phyloP scores from a whole-genome alignment of 305 asterid genomes.

The Vinca major region DNA sequence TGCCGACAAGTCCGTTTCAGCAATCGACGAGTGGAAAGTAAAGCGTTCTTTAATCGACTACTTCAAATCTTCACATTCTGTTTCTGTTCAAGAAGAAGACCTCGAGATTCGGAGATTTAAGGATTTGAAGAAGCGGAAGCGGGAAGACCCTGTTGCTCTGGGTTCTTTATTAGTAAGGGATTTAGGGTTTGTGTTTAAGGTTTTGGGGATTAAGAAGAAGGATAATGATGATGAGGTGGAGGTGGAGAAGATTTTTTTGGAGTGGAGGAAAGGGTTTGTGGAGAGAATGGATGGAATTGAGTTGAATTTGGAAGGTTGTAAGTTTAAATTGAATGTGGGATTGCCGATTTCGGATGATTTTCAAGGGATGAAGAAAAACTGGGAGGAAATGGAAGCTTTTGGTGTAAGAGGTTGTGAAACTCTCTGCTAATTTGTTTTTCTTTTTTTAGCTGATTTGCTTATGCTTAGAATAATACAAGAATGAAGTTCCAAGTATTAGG shows the following conservation, averaged over 20 bases:
- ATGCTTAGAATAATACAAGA: neutral
- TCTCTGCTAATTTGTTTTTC: neutral
- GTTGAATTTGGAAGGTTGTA: slow-evolving; percentile 67
- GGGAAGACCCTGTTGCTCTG: slow-evolving; percentile 78
- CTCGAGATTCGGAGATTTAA: slow-evolving; percentile 48
- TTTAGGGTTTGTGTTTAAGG: slow-evolving; percentile 51
- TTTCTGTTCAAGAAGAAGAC: slow-evolving; percentile 49
- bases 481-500: neutral
- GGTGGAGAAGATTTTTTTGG: slow-evolving; percentile 44
- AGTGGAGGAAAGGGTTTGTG: slow-evolving; percentile 62
- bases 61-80: slow-evolving; percentile 44
- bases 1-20: slow-evolving; percentile 66
- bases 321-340: slow-evolving; percentile 52
- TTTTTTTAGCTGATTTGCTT: neutral
- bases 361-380: slow-evolving; percentile 61
- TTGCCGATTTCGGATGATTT: slow-evolving; percentile 61
- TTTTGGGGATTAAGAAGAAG: slow-evolving; percentile 15
- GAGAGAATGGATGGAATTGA: slow-evolving; percentile 79
- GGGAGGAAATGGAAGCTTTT: slow-evolving; percentile 80
- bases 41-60: slow-evolving; percentile 70
- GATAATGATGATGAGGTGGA: slow-evolving; percentile 28
- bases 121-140: slow-evolving; percentile 77
- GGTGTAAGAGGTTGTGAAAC: slow-evolving; percentile 52
- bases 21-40: slow-evolving; percentile 87
- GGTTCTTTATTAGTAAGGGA: slow-evolving; percentile 61